Evolutionary conservation across 352 stramenopile genomes (phyloP), one percentile per base, ranked within the genome.

Genomic region (Phytophthora pini): DNA sequence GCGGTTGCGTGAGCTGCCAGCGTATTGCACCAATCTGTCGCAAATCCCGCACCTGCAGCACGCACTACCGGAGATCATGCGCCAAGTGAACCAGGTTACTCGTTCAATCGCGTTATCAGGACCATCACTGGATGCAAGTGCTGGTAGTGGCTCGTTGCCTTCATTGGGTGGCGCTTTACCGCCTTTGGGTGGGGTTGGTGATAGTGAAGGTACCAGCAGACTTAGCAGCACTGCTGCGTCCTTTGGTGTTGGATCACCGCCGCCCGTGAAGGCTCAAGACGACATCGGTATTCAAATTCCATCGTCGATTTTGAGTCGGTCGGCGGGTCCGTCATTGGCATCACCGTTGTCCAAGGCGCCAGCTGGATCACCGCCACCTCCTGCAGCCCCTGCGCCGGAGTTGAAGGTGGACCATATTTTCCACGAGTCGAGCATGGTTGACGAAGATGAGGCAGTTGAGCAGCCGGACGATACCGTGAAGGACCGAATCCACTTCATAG

Each of bases 401-500:
- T 59, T 96, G 39, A 78, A 83, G 34, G 85, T 96, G 22, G 79
- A 94, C 54, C 82, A 93, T 68, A 96, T 96, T 58, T 95, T 96
- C 65, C 76, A 93, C 47, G 80, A 87, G 5, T 83, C 78, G 32
- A 93, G 72, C 38, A 62, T 70, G 4, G 56, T 88, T 15, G 82
- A 94, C 36, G 84, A 94, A 32, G 56, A 77, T 27, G 81, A 90
- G 67, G 73, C 68, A 11, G 71, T 93, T 26, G 61, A 73, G 41
- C 87, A 96, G 56, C 88, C 88, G 0, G 88, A 95, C 11, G 84
- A 94, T 67, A 84, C 61, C 20, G 69, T 99, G 46, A 88, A 98
- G 55, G 97, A 99, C 73, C 84, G 97, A n/a, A 97, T 99, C 63
- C 96, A 99, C 73, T 99, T 99, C 66, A 95, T 99, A 17, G 97